These are phyloP conservation scores for Chloropicon primus DNA, from an alignment of 139 green algal genomes.

Conservation along the genomic window DNA sequence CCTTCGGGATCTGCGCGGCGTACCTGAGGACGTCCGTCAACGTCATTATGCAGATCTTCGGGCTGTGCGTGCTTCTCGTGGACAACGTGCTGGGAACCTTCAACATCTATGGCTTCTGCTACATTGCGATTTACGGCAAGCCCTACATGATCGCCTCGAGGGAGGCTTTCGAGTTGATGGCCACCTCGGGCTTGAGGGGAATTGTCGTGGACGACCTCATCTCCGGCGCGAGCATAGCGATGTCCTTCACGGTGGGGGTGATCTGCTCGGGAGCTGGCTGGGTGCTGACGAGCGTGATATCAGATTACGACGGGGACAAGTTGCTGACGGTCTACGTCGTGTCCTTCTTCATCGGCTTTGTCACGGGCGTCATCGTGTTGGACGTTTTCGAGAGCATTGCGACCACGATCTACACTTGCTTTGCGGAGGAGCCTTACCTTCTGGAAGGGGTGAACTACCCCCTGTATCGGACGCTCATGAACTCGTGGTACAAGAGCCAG, in stretches of 20 bases:
- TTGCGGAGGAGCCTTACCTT: conserved; percentile 1
- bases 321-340: not conserved
- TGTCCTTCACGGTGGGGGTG: not conserved
- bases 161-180: not conserved
- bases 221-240: not conserved
- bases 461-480: not conserved
- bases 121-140: not conserved
- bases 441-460: not conserved
- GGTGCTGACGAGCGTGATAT: not conserved
- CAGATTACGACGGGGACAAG: not conserved
- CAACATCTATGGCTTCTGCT: not conserved
- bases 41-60: not conserved
- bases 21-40: not conserved
- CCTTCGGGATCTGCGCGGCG: not conserved
- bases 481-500: not conserved
- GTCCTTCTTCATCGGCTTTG: not conserved
- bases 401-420: conserved; percentile 2
- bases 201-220: not conserved
- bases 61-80: not conserved
- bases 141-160: not conserved
- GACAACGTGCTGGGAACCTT: not conserved
- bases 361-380: not conserved
- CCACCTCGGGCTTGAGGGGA: not conserved
- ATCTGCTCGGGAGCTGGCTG: not conserved
- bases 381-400: not conserved